These are phyloP conservation scores for Suillus hirtellus DNA, from an alignment of 768 basidiomycete species.

Conservation along the genomic window DNA sequence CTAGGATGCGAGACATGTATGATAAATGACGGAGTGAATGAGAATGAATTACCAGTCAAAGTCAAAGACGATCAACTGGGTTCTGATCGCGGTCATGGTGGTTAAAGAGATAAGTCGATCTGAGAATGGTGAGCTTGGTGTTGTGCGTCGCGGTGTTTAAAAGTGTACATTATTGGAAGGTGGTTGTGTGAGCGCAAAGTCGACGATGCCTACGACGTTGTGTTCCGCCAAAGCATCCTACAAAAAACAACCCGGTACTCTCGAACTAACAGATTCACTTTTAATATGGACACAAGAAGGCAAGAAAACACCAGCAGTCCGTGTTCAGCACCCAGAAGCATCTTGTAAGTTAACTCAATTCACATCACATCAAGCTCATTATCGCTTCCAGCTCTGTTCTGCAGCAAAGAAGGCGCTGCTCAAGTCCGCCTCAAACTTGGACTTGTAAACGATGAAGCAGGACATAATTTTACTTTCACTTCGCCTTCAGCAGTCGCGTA, in stretches of 20 bases:
- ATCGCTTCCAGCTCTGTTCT: slow-evolving; percentile 63
- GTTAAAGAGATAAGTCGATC: neutral
- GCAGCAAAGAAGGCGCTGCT: slow-evolving; percentile 79
- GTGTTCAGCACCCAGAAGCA: slow-evolving; percentile 59
- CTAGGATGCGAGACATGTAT: slow-evolving; percentile 35
- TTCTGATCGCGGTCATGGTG: slow-evolving; percentile 33
- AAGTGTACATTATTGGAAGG: slow-evolving; percentile 12
- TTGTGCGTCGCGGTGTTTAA: slow-evolving; percentile 12
- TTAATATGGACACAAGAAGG: slow-evolving; percentile 83
- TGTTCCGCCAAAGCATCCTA: slow-evolving; percentile 78
- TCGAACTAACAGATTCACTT: slow-evolving; percentile 71
- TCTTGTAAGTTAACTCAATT: slow-evolving; percentile 48
- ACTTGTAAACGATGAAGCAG: slow-evolving; percentile 64
- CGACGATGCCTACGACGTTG: slow-evolving; percentile 60
- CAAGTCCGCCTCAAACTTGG: slow-evolving; percentile 80
- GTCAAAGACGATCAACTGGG: slow-evolving; percentile 88
- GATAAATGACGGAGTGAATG: neutral
- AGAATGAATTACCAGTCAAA: slow-evolving; percentile 80
- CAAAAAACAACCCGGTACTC: slow-evolving; percentile 77
- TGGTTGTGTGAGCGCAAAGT: slow-evolving; percentile 13
- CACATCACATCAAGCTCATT: slow-evolving; percentile 1
- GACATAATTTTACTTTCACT: slow-evolving; percentile 82
- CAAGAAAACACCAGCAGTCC: slow-evolving; percentile 61
- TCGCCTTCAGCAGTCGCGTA: slow-evolving; percentile 64
- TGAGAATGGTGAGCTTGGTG: neutral